Base-by-base conservation (phyloP, 805 yeast genomes). In the Lipomyces mesembrius region DNA sequence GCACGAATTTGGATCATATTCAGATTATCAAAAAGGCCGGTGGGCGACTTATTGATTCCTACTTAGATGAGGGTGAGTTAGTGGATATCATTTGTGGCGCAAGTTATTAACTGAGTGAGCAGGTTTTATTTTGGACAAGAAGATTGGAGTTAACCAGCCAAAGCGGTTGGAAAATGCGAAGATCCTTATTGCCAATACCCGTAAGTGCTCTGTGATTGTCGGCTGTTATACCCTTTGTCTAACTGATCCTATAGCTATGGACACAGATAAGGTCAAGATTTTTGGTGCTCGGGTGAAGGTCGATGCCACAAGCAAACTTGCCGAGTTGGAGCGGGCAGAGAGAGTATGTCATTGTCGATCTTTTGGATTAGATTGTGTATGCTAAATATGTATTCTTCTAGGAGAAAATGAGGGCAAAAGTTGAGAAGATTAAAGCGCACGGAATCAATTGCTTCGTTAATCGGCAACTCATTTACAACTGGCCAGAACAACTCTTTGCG, bases 221-320 rank as follows among this genome's bases (percentile, higher is more conserved):
- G 17, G 9, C 7, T 6, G 25, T 4, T 8, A 14, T n/a, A n/a
- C 27, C 6, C n/a, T 14, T 34, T 17, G 22, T 20, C 11, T 29
- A 35, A 25, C 11, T 3, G 7, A 12, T n/a, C 14, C 0, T 27
- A 6, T 56, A 55, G 66, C 71, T 7, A 84, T 91, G 88, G 99
- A 95, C 77, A 95, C 99, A 7, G 99, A 95, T 77, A 95, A 95
- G 79, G 98, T 95, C 68, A 95, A 95, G 80, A 88, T 95, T 64
- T 95, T 95, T 79, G 99, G 99, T 70, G 98, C 99, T 67, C 93
- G 95, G 78, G 93, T 95, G 81, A 91, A 92, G 79, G 98, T 95
- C 58, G 98, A 94, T 78, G 88, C 97, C 27, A 95, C 98, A 8
- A 85, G 94, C 68, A 95, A 95, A 78, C 84, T 95, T 75, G 98